Evolutionary conservation across 192 early-diverging fungal species (phyloP).

Genomic region (Dimargaris verticillata): DNA sequence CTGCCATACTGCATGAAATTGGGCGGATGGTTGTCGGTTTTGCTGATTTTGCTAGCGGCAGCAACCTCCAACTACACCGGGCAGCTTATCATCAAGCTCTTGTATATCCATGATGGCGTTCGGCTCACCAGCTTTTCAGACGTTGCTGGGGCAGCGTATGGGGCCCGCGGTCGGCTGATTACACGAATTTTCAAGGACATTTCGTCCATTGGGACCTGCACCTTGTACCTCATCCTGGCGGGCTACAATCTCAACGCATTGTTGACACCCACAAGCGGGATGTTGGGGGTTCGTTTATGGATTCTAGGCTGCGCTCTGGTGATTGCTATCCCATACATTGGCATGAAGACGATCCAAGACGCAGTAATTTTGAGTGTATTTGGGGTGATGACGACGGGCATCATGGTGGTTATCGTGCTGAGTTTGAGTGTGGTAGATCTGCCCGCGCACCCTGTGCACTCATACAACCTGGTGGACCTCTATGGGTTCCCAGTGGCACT

Average conservation of each 20-base stretch:
- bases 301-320: slow-evolving; percentile 34
- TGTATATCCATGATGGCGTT: slow-evolving; percentile 14
- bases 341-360: slow-evolving; percentile 50
- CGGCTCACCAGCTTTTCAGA: slow-evolving; percentile 21
- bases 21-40: slow-evolving; percentile 19
- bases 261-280: slow-evolving; percentile 22
- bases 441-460: slow-evolving; percentile 22
- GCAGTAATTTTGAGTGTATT: slow-evolving; percentile 40
- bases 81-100: slow-evolving; percentile 16
- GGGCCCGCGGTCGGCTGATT: slow-evolving; percentile 26
- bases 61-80: slow-evolving; percentile 23
- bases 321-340: slow-evolving; percentile 42
- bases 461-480: slow-evolving; percentile 23
- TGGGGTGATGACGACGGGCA: slow-evolving; percentile 39
- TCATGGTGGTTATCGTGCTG: slow-evolving; percentile 41
- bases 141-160: slow-evolving; percentile 25
- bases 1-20: slow-evolving; percentile 36
- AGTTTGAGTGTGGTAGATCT: slow-evolving; percentile 30
- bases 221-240: slow-evolving; percentile 44
- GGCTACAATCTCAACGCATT: slow-evolving; percentile 39
- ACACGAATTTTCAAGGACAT: slow-evolving; percentile 35
- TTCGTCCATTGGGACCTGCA: slow-evolving; percentile 31
- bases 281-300: slow-evolving; percentile 30
- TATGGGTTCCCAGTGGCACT: slow-evolving; percentile 42
- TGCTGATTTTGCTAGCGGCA: slow-evolving; percentile 23